These are phyloP conservation scores for Penicillium ochrochloron DNA, from an alignment of 495 filamentous ascomycete genomes.

Conservation along the genomic window DNA sequence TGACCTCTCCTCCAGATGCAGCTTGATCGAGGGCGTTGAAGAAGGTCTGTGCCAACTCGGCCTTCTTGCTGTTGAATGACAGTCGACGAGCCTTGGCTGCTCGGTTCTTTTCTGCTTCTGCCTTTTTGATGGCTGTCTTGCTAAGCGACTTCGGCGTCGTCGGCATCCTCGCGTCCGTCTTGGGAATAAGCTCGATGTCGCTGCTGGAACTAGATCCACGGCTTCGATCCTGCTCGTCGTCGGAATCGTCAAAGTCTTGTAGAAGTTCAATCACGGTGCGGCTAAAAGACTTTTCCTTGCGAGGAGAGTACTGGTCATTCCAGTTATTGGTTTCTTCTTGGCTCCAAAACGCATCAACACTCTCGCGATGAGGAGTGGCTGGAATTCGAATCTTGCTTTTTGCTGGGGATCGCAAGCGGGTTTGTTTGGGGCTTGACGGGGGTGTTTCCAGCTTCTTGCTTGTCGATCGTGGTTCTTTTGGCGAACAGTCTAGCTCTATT, in stretches of 20 bases:
- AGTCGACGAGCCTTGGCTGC: constrained; percentile 55
- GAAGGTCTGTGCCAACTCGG: constrained; percentile 68
- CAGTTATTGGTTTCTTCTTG: constrained; percentile 75
- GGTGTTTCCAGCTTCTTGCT: constrained; percentile 41
- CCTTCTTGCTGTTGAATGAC: constrained; percentile 69
- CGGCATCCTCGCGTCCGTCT: constrained; percentile 10
- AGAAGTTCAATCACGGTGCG: constrained; percentile 33
- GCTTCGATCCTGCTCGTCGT: constrained; percentile 29
- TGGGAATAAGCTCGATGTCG: constrained; percentile 20
- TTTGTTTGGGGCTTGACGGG: constrained; percentile 50
- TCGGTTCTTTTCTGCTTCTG: constrained; percentile 45
- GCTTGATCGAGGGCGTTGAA: constrained; percentile 71
- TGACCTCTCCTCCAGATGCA: constrained; percentile 67
- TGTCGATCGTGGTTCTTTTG: constrained; percentile 21
- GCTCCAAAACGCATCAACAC: constrained; percentile 80
- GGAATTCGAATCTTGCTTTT: constrained; percentile 56
- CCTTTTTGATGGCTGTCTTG: constrained; percentile 52
- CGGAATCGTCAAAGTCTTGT: constrained; percentile 37
- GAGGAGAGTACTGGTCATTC: constrained; percentile 79
- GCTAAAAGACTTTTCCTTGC: constrained; percentile 48
- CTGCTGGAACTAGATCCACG: constrained; percentile 18
- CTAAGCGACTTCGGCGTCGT: constrained; percentile 42
- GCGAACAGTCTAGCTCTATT: constrained; percentile 30
- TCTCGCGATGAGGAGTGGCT: constrained; percentile 64
- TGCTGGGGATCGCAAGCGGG: constrained; percentile 53